Evolutionary conservation across 805 yeast species (phyloP), one percentile per base, ranked within the genome.

Genomic region (Spathaspora hagerdaliae): DNA sequence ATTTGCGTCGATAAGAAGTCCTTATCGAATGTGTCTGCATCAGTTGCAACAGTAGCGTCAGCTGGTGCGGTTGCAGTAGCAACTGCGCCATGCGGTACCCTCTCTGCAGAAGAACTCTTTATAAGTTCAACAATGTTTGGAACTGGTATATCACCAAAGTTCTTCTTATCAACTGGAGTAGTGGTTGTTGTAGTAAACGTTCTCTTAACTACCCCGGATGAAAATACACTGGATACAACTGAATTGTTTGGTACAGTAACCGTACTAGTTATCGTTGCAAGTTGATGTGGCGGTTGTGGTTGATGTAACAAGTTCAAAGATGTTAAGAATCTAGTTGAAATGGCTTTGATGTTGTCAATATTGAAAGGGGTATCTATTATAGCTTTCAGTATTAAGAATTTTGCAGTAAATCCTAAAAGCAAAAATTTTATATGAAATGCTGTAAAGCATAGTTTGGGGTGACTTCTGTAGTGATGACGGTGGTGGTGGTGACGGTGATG

Each of bases 1-100:
- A 53, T 31, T 41, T 63, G 68, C 6, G 58, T 51, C 2, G 47
- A 31, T 11, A 57, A 47, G 27, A 39, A 39, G 14, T 39, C 32
- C 32, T 29, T 29, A 5, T 29, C 32, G 12, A 29, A 29, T 3
- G 9, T 29, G 12, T 29, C 32, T 9, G 5, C 12, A 3, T 29
- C 32, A 29, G 12, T 6, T 11, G 12, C 9, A 29, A 11, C 6
- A 29, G 32, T 19, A 29, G 32, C 5, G 24, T 19, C 24, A 19
- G 24, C 24, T 19, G 24, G 24, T 19, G 24, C 24, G 5, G 24
- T 19, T 19, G 24, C 24, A n/a, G n/a, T n/a, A n/a, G n/a, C n/a
- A n/a, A n/a, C n/a, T n/a, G n/a, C n/a, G n/a, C n/a, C n/a, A n/a
- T n/a, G n/a, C n/a, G n/a, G n/a, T n/a, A n/a, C 12, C 12, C 12